Evolutionary conservation across 1,284 basidiomycete genomes (phyloP).

Genomic region (Sporisorium exsertum): DNA sequence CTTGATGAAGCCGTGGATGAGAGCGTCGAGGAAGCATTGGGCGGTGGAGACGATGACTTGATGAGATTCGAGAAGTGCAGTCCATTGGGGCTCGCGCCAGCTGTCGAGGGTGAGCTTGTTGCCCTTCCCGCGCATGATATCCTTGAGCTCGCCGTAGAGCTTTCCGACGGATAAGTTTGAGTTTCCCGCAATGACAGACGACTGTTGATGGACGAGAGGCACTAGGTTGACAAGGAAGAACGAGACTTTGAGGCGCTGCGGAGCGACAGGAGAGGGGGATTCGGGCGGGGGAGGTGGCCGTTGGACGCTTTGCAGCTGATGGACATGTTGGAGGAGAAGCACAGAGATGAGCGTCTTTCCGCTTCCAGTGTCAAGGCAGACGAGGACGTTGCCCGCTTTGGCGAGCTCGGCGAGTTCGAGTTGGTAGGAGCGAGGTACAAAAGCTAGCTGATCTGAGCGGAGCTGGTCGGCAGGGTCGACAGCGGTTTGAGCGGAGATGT

Average conservation of each 20-base stretch:
- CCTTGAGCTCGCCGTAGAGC: slow-evolving; percentile 51
- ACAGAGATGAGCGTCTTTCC: slow-evolving; percentile 63
- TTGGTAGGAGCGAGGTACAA: slow-evolving; percentile 40
- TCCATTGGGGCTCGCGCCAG: slow-evolving; percentile 41
- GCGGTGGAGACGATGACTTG: slow-evolving; percentile 59
- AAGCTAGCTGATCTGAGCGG: slow-evolving; percentile 28
- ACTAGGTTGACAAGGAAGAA: slow-evolving; percentile 58
- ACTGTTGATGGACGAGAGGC: slow-evolving; percentile 59
- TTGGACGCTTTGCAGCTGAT: slow-evolving; percentile 9
- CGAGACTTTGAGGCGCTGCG: slow-evolving; percentile 19
- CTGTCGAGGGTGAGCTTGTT: slow-evolving; percentile 23
- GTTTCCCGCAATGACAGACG: slow-evolving; percentile 50
- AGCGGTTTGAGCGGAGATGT: slow-evolving; percentile 24
- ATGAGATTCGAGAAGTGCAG: slow-evolving; percentile 31
- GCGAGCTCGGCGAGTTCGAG: slow-evolving; percentile 39
- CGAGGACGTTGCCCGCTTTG: slow-evolving; percentile 48
- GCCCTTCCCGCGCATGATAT: slow-evolving; percentile 12
- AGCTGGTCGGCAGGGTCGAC: slow-evolving; percentile 31
- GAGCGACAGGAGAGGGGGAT: not conserved
- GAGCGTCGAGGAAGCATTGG: slow-evolving; percentile 51
- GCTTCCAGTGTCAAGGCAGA: slow-evolving; percentile 59
- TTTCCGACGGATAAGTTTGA: slow-evolving; percentile 41
- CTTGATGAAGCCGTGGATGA: slow-evolving; percentile 53
- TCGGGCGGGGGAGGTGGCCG: not conserved
- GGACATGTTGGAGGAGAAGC: slow-evolving; percentile 52